phyloP scores from a whole-genome alignment of 179 eudicot genomes.

The Beta macrorhiza region DNA sequence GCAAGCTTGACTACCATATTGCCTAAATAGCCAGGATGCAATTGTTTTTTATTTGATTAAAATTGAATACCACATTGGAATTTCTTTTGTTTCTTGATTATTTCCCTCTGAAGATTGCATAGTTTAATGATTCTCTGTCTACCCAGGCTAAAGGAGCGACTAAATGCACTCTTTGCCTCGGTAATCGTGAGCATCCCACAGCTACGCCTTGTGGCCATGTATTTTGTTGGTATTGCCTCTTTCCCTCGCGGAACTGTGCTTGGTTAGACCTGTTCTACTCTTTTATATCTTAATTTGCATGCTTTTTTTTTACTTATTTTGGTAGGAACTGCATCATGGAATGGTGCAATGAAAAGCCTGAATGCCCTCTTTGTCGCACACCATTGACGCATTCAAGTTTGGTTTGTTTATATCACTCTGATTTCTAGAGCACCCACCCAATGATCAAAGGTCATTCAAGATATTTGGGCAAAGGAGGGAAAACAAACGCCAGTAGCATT shows the following conservation, averaged over 20 bases:
- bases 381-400: constrained; percentile 87
- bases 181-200: constrained; percentile 86
- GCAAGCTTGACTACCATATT: not conserved
- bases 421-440: constrained; percentile 44
- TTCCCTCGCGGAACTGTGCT: not conserved
- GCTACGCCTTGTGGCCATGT: constrained; percentile 99
- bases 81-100: not conserved
- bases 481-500: not conserved
- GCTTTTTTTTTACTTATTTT: not conserved
- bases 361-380: constrained; percentile 98
- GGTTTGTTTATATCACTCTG: constrained; percentile 94
- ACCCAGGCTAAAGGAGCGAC: constrained; percentile 55
- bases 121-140: not conserved
- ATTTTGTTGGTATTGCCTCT: constrained; percentile 79
- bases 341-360: constrained; percentile 99
- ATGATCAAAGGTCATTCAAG: not conserved
- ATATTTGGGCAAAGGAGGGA: not conserved
- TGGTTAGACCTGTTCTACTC: not conserved
- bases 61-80: not conserved
- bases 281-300: not conserved
- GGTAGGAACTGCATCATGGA: constrained; percentile 97
- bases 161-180: constrained; percentile 91
- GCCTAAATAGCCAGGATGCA: not conserved
- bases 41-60: not conserved
- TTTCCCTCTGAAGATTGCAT: not conserved